Evolutionary conservation across 2,329 filamentous ascomycete genomes (phyloP).

Genomic region (Beauveria rudraprayagi): DNA sequence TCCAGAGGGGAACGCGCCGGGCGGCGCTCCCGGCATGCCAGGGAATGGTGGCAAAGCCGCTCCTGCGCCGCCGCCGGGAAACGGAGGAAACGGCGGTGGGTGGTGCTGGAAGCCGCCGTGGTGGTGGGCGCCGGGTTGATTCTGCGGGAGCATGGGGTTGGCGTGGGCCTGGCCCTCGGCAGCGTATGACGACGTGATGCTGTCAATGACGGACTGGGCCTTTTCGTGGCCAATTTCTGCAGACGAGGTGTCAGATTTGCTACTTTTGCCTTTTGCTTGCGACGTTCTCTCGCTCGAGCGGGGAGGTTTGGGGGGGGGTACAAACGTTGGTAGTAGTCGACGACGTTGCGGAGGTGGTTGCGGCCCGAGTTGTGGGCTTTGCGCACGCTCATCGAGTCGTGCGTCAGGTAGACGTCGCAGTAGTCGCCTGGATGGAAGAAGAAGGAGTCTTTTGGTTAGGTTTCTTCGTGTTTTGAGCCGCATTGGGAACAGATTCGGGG

Average conservation of each 20-base stretch:
- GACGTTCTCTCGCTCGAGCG: not conserved
- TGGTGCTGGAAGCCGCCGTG: conserved; percentile 23
- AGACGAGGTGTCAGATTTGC: too few species aligned
- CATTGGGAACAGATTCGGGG: not conserved
- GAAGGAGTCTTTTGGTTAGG: conserved; percentile 4
- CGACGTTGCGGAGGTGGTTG: conserved; percentile 94
- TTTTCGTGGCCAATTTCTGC: conserved; percentile 96
- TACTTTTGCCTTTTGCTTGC: not conserved
- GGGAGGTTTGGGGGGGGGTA: conserved; percentile 1
- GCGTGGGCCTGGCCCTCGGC: conserved; percentile 82
- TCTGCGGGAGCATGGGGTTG: conserved; percentile 74
- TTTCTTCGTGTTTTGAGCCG: not conserved
- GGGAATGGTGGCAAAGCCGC: conserved; percentile 53
- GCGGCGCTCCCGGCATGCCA: conserved; percentile 36
- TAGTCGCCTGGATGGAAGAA: conserved; percentile 59
- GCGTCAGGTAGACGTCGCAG: conserved; percentile 99
- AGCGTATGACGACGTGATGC: conserved; percentile 91
- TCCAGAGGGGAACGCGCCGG: conserved; percentile 32
- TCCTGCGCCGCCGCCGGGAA: conserved; percentile 37
- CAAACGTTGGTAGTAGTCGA: conserved; percentile 94
- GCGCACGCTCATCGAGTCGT: conserved; percentile 99
- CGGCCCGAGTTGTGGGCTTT: conserved; percentile 96
- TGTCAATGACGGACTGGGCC: conserved; percentile 96
- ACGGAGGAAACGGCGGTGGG: conserved; percentile 50
- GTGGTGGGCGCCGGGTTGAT: conserved; percentile 43